Percentiles rank a stretch among this genome's conserved stretches.
These are phyloP conservation scores for Trichoderma atroviride DNA, from an alignment of 2,329 filamentous ascomycete genomes.

Conservation along the genomic window DNA sequence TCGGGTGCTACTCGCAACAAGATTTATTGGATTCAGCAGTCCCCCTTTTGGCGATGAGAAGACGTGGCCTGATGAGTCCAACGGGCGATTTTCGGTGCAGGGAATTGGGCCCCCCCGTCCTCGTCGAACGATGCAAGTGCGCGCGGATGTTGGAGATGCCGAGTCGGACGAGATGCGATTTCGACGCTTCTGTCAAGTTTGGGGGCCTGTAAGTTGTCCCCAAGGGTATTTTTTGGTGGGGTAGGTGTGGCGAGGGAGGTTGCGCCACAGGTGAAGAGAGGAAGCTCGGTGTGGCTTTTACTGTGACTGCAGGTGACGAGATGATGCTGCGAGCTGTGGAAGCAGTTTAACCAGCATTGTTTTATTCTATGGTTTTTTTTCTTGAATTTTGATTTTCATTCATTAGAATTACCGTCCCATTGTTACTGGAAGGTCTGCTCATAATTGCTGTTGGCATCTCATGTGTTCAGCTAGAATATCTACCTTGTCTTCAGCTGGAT, in stretches of 20 bases:
- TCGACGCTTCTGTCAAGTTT: conserved; percentile 10
- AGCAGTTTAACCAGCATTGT: too few relatives aligned
- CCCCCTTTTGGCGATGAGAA: not conserved
- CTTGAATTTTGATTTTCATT: not conserved
- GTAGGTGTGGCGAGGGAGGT: not conserved
- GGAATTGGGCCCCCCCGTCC: not conserved
- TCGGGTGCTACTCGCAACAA: not conserved
- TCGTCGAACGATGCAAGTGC: conserved; percentile 7
- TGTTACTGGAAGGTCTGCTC: rapidly evolving
- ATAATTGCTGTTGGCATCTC: not conserved
- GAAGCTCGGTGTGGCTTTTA: conserved; percentile 2
- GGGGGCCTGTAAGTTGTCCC: not conserved
- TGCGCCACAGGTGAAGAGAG: conserved; percentile 6
- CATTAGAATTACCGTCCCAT: not conserved
- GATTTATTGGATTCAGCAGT: not conserved
- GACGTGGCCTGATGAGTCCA: conserved; percentile 16
- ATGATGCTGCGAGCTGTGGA: not conserved
- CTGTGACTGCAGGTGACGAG: not conserved
- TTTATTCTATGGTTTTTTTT: not conserved
- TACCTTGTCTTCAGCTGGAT: not conserved
- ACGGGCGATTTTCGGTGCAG: not conserved
- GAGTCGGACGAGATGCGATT: conserved; percentile 8
- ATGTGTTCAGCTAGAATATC: not conserved
- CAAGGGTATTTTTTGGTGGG: not conserved
- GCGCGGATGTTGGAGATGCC: conserved; percentile 15